A percentile compares a stretch with the other conserved stretches of the same genome.
Conservation (phyloP, 495 filamentous ascomycete species). For the Endocarpon pusillum region DNA sequence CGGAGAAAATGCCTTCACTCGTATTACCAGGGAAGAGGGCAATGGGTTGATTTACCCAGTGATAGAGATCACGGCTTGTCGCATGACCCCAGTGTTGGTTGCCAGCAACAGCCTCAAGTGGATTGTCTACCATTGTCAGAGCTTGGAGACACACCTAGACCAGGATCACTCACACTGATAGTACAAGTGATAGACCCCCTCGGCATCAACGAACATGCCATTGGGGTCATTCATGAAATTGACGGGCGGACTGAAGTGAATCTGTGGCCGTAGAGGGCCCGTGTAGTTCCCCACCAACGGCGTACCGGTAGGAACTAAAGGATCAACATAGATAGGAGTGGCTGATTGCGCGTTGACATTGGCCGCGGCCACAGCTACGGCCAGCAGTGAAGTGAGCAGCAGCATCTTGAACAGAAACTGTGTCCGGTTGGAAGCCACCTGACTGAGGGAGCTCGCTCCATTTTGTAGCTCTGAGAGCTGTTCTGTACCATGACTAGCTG, state of each 20-base stretch:
- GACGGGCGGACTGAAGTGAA: constrained; percentile 33
- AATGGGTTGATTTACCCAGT: constrained; percentile 35
- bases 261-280: constrained; percentile 26
- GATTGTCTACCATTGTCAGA: constrained; percentile 21
- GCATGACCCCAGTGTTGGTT: constrained; percentile 40
- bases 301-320: background rate
- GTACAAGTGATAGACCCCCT: constrained; percentile 35
- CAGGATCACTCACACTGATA: constrained; percentile 25
- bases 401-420: too few species aligned
- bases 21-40: constrained; percentile 30
- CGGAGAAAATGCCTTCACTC: constrained; percentile 34
- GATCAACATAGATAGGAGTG: constrained; percentile 1
- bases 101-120: constrained; percentile 26
- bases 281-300: constrained; percentile 16
- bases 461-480: too few species aligned
- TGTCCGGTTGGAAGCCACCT: too few species aligned
- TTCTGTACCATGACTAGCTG: too few species aligned
- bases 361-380: too few species aligned
- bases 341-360: background rate
- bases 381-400: too few species aligned
- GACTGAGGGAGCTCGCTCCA: too few species aligned
- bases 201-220: constrained; percentile 27
- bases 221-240: constrained; percentile 46
- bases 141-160: background rate
- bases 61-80: constrained; percentile 31